A percentile compares a stretch with the other conserved stretches of the same genome.
Evolutionary conservation across 805 yeast genomes (phyloP).

Genomic region (Nakazawaea wyomingensis): DNA sequence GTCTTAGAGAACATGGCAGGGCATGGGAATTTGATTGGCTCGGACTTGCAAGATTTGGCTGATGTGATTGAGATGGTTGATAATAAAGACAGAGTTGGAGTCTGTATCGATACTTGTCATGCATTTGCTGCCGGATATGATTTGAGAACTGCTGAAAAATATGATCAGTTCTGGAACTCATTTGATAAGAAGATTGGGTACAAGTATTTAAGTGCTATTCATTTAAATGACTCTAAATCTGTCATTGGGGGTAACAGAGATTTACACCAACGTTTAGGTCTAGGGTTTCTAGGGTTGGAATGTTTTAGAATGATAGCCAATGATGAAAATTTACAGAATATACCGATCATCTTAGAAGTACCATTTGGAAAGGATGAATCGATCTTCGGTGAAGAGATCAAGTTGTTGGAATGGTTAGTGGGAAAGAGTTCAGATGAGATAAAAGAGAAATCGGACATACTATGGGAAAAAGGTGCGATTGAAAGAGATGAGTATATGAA

Average conservation of each 20-base stretch:
- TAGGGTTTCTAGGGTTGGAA: slow-evolving; percentile 86
- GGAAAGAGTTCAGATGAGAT: slow-evolving; percentile 49
- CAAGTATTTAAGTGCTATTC: slow-evolving; percentile 73
- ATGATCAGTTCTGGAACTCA: slow-evolving; percentile 64
- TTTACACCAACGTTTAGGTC: slow-evolving; percentile 83
- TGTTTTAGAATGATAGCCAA: slow-evolving; percentile 77
- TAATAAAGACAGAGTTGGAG: slow-evolving; percentile 83
- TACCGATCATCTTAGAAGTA: slow-evolving; percentile 86
- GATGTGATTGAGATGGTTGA: slow-evolving; percentile 75
- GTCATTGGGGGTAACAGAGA: slow-evolving; percentile 89
- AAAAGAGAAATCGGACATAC: slow-evolving; percentile 45
- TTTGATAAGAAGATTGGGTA: slow-evolving; percentile 75
- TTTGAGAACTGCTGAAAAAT: slow-evolving; percentile 52
- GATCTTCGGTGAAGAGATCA: slow-evolving; percentile 75
- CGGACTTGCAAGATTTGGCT: slow-evolving; percentile 67
- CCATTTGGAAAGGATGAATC: slow-evolving; percentile 67
- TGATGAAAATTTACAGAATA: slow-evolving; percentile 47
- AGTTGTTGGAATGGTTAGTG: slow-evolving; percentile 74
- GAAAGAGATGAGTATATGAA: slow-evolving; percentile 67
- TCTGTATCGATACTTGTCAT: slow-evolving; percentile 95
- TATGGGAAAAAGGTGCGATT: slow-evolving; percentile 56
- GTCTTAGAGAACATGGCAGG: slow-evolving; percentile 98
- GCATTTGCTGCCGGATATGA: slow-evolving; percentile 96
- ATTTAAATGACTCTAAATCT: slow-evolving; percentile 91
- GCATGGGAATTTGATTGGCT: slow-evolving; percentile 86